Base-by-base conservation (phyloP, 192 early-diverging fungal genomes). In the Entophlyctis helioformis region DNA sequence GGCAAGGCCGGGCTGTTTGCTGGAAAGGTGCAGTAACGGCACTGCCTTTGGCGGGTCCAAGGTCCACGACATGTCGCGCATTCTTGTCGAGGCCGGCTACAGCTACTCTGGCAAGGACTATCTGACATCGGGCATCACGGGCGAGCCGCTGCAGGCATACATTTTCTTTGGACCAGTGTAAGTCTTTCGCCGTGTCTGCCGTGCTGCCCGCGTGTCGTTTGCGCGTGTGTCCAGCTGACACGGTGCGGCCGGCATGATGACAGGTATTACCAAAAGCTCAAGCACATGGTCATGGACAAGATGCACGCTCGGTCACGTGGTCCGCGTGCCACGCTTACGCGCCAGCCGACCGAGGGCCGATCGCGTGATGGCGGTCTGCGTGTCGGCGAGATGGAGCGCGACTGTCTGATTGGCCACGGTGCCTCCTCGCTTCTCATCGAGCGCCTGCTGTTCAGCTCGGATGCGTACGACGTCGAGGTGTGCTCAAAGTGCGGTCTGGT, bases 271-370 rank as follows among this genome's bases (percentile, higher is more conserved):
- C 91, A 96, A 65, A 91, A 91, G 51, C 72, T 98, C 39, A 98
- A 98, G 76, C 94, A 98, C 53, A 96, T 96, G 91, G 91, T 98
- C 2, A 83, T 91, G 66, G 94, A 98, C 67, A 98, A 98, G 68
- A 98, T 98, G 90, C 91, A 96, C 59, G 88, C 91, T 13, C 81
- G 94, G 54, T 74, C 87, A 23, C 57, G 72, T 27, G 94, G 94
- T 48, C 90, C 90, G n/a, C 77, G 87, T 21, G 88, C 89, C 7
- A 78, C 80, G 20, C 61, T 96, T 26, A 96, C 91, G 3, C 78
- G 91, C 35, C 94, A 98, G 64, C 94, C 94, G 1, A 96, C 90
- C 0, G 94, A 98, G 69, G 94, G 94, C 72, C 78, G 91, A 54
- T 91, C 89, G 12, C 78, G 89, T 21, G 94, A 98, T 55, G 94